These are phyloP conservation scores for Alternaria sp. DNA, from an alignment of 2,329 filamentous ascomycete species.

Conservation along the genomic window DNA sequence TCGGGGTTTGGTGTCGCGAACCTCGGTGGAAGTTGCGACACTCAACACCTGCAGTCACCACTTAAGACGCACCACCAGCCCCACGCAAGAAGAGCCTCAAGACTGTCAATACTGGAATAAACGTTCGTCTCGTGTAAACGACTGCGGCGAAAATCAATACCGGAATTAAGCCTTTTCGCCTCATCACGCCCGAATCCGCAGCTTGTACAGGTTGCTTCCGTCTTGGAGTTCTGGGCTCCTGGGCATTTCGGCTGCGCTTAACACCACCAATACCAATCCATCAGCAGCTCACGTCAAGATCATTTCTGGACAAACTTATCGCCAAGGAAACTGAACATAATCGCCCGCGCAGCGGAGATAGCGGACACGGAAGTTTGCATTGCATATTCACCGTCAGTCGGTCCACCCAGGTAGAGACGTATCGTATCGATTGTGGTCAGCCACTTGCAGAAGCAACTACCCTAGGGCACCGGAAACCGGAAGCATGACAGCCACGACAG, in stretches of 20 bases:
- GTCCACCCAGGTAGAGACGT: not conserved
- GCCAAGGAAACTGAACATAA: conserved; percentile 6
- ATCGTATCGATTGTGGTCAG: not conserved
- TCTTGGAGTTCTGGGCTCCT: conserved; percentile 21
- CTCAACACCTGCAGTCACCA: not conserved
- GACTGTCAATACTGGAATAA: not conserved
- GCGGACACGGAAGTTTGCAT: conserved; percentile 5
- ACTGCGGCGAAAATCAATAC: conserved; percentile 3
- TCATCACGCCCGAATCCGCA: conserved; percentile 7
- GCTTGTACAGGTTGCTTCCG: conserved; percentile 15
- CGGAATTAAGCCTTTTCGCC: conserved; percentile 19
- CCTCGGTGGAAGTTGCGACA: not conserved
- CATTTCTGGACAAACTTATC: not conserved
- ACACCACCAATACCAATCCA: conserved; percentile 10
- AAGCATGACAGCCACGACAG: conserved; percentile 40
- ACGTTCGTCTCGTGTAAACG: not conserved
- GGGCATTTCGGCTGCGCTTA: conserved; percentile 17
- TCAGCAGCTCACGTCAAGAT: not conserved
- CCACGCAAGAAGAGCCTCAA: not conserved
- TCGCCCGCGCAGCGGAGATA: conserved; percentile 15
- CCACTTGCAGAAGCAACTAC: conserved; percentile 10
- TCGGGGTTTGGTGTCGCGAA: not conserved
- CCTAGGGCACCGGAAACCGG: not conserved
- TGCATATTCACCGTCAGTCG: conserved; percentile 1
- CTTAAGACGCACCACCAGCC: not conserved